Base-by-base conservation (phyloP, 2,329 filamentous ascomycete species). In the Cadophora sp. region DNA sequence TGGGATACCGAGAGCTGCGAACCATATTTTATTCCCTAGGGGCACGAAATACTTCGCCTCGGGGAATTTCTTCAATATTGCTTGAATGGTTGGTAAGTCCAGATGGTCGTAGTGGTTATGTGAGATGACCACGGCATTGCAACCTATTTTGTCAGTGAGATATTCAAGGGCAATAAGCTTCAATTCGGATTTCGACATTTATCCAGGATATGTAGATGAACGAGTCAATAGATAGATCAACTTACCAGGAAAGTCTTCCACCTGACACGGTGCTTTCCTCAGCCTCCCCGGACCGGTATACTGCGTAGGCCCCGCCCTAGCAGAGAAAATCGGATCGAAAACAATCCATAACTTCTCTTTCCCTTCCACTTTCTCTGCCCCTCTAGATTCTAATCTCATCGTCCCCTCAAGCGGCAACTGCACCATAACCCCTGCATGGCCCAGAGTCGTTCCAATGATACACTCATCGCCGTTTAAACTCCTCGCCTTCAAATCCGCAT, bases 61-160 rank as follows among this genome's bases (percentile, higher is more conserved):
- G 0, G 93, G 93, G 75, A 95, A 89, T 65, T 86, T 83, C 72
- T 87, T 84, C 65, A 88, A 84, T 66, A 97, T 86, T 72, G 92
- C 87, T 70, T 86, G 84, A 31, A 97, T 86, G 0, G 91, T 93
- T 0, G 88, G 84, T 73, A 92, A 87, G 2, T 92, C 94, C 19
- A 97, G 82, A 77, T 97, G 94, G 79, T 97, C 94, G 79, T 97
- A 97, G 81, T 97, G 94, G 75, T 91, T 94, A 80, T 97, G 94
- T 22, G 90, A 93, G 73, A 97, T 97, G 80, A 66, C 83, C 79
- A 53, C 91, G 31, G 89, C 89, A 75, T 95, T 91, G 62, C 93
- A 86, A 26, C 66, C 69, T 69, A 56, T 7, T 56, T 16, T 2
- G 55, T 69, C 59, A 70, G 61, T 19, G 14, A 11, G 3, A 8